Conservation (phyloP, 176 grass and related monocot species). For the Microstegium vimineum region DNA sequence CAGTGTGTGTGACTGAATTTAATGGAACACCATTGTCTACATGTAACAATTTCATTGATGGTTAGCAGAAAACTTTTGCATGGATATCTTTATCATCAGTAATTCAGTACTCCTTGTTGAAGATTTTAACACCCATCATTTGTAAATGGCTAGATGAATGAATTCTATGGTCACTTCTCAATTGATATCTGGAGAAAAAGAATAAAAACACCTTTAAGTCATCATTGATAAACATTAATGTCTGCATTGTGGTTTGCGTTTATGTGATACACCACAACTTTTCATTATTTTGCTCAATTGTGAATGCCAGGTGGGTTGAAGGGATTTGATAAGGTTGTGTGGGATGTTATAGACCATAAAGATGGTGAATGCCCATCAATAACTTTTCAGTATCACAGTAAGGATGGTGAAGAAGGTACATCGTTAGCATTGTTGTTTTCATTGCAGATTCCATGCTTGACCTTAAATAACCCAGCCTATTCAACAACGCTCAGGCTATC, state of each 20-base stretch:
- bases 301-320: constrained; percentile 61
- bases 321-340: constrained; percentile 83
- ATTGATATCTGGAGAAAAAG: neutral
- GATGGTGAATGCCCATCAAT: constrained; percentile 64
- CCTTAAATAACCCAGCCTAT: neutral
- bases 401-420: constrained; percentile 88
- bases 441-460: neutral
- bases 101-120: neutral
- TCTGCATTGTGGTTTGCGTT: neutral
- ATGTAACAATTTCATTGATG: neutral
- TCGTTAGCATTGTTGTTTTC: neutral
- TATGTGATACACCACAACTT: neutral
- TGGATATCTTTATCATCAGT: neutral
- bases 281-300: neutral
- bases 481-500: constrained; percentile 52
- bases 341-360: constrained; percentile 63
- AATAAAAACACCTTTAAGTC: neutral
- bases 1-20: neutral
- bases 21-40: neutral
- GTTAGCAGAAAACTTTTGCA: too few relatives aligned
- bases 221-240: neutral
- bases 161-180: neutral
- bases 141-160: neutral
- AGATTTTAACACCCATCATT: neutral
- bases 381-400: constrained; percentile 71